Evolutionary conservation across 2,329 filamentous ascomycete genomes (phyloP), one percentile per base, ranked within the genome.

Genomic region (Pestalotiopsis sp.): DNA sequence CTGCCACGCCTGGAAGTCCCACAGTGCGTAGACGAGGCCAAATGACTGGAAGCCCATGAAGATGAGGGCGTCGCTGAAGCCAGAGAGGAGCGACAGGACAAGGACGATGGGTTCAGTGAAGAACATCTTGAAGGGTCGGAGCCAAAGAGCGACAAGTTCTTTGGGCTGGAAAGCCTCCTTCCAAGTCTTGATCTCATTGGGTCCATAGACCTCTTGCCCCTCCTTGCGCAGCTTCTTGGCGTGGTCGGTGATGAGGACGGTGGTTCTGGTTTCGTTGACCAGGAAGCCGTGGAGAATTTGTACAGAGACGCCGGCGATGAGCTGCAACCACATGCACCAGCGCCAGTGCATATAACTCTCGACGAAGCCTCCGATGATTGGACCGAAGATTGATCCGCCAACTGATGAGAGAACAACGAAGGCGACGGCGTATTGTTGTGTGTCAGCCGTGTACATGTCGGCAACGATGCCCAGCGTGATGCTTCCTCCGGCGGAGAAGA

Each of bases 11-110:
- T 81, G 79, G 77, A 92, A 91, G 36, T 81, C 73, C 86, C 87
- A 91, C 70, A 90, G 84, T 57, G 82, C 77, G 71, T 90, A 90
- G 4, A 92, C 89, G 0, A 87, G 82, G 2, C 81, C 78, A 70
- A 90, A 90, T 0, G 86, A 89, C 74, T 91, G 87, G 52, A 91
- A 84, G 77, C 90, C 90, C 80, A 89, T 90, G 80, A 91, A 91
- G 74, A 91, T 90, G 58, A 91, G 80, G 1, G 88, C 87, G 73
- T 91, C 89, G 72, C 83, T 86, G 81, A 91, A 91, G 45, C 89
- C 89, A 66, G 84, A 87, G 58, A 91, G 81, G 1, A 89, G 79
- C 3, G 88, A 91, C 4, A 91, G 80, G 67, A 83, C 85, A 49
- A 86, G 78, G 20, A 91, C 89, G 69, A 91, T 91, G 0, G 88